Percentiles rank a stretch among this genome's conserved stretches.
Evolutionary conservation across 352 stramenopile species (phyloP).

Genomic region (Phytopythium mirpurense): DNA sequence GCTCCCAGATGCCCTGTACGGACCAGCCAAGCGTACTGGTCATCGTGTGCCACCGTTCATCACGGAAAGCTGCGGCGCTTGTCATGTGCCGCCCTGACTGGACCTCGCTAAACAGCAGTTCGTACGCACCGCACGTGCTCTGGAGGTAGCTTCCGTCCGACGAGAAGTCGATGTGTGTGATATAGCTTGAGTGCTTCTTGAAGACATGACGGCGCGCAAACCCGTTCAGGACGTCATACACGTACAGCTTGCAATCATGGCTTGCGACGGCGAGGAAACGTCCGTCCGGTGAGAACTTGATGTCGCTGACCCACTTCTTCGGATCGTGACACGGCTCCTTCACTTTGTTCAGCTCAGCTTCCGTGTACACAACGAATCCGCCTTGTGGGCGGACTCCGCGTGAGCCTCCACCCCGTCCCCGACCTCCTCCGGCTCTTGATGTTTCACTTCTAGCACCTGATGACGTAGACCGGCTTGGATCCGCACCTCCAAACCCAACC

Average conservation of each 20-base stretch:
- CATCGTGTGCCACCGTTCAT: slow-evolving; percentile 89
- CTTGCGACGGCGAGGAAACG: slow-evolving; percentile 56
- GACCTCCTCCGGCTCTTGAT: neutral
- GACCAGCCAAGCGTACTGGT: slow-evolving; percentile 86
- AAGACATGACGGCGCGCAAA: slow-evolving; percentile 64
- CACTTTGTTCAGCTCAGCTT: slow-evolving; percentile 32
- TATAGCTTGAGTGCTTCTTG: slow-evolving; percentile 75
- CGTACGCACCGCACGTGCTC: slow-evolving; percentile 78
- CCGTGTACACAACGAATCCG: slow-evolving; percentile 61
- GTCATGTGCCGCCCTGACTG: slow-evolving; percentile 61
- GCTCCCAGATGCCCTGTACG: slow-evolving; percentile 89
- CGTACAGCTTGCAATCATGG: slow-evolving; percentile 70
- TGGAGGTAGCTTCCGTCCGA: slow-evolving; percentile 57
- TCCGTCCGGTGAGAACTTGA: slow-evolving; percentile 70
- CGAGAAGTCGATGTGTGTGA: slow-evolving; percentile 78
- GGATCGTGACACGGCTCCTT: slow-evolving; percentile 49
- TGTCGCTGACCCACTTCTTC: slow-evolving; percentile 64
- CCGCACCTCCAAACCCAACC: slow-evolving; percentile 68
- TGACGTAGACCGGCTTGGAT: slow-evolving; percentile 9
- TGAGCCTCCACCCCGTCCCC: neutral
- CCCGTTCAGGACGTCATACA: slow-evolving; percentile 71
- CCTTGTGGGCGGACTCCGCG: slow-evolving; percentile 9
- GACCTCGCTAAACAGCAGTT: slow-evolving; percentile 89
- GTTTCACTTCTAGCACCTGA: neutral
- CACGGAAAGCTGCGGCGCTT: slow-evolving; percentile 68